Conservation (phyloP, 2,329 filamentous ascomycete species). For the Onygenales sp. region DNA sequence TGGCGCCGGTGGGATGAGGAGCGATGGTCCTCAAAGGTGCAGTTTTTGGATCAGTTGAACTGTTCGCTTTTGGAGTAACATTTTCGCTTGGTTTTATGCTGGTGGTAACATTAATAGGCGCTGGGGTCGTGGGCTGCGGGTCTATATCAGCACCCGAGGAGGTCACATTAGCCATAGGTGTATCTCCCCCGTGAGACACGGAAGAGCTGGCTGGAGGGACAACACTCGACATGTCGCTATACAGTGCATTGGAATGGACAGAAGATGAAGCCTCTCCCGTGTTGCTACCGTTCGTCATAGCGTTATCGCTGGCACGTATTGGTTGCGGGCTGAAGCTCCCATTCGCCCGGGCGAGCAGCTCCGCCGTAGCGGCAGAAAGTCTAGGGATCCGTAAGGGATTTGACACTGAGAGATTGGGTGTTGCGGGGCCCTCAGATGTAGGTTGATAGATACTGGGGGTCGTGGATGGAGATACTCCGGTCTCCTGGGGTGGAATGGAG, state of each 20-base stretch:
- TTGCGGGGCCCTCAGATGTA: background rate
- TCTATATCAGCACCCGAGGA: background rate
- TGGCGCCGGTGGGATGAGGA: background rate
- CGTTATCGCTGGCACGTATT: background rate
- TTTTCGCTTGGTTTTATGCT: background rate
- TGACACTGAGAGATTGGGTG: background rate
- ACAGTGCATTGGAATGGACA: background rate
- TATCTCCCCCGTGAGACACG: background rate
- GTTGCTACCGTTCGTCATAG: background rate
- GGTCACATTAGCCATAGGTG: background rate
- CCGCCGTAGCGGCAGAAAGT: conserved; percentile 4
- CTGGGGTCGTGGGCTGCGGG: background rate
- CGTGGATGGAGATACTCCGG: background rate
- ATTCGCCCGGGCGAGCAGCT: conserved; percentile 2
- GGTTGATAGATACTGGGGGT: background rate
- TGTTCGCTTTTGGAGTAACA: background rate
- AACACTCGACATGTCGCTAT: background rate
- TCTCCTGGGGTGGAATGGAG: background rate
- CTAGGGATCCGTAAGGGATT: conserved; percentile 1
- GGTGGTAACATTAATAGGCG: background rate
- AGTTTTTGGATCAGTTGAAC: background rate
- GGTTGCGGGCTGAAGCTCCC: background rate
- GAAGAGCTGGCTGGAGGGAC: background rate
- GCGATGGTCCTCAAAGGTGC: background rate
- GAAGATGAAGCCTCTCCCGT: background rate